phyloP scores from a whole-genome alignment of 2,329 filamentous ascomycete genomes.

The Nemania abortiva region DNA sequence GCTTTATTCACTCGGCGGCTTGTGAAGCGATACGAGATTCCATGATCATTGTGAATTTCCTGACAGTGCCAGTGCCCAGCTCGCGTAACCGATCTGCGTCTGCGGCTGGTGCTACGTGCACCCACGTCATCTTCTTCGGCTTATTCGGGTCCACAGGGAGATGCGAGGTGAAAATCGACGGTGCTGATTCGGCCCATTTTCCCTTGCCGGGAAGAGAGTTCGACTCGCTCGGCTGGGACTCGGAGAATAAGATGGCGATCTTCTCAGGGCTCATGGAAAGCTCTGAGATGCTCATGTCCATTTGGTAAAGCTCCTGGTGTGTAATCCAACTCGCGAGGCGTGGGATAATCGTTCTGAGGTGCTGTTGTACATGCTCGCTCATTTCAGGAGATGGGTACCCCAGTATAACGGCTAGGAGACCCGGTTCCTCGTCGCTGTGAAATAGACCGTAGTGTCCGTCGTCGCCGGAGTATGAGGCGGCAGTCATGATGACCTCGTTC shows the following conservation, averaged over 20 bases:
- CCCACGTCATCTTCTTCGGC: slow-evolving; percentile 22
- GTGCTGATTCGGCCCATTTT: slow-evolving; percentile 18
- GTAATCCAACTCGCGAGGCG: slow-evolving; percentile 22
- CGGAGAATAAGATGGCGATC: slow-evolving; percentile 26
- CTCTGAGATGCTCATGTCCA: slow-evolving; percentile 11
- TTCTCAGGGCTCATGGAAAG: slow-evolving; percentile 18
- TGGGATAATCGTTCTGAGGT: not conserved
- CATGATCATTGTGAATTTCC: slow-evolving; percentile 26
- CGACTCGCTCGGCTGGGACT: slow-evolving; percentile 13
- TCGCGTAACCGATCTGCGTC: slow-evolving; percentile 15
- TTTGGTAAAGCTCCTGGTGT: slow-evolving; percentile 20
- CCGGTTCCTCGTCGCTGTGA: slow-evolving; percentile 34
- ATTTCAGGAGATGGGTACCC: slow-evolving; percentile 18
- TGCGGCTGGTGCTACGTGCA: slow-evolving; percentile 30
- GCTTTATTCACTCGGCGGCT: slow-evolving; percentile 6
- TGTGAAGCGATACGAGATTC: slow-evolving; percentile 23
- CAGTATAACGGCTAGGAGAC: slow-evolving; percentile 26
- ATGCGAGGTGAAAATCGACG: not conserved
- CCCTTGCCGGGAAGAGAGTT: slow-evolving; percentile 29
- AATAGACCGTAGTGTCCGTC: slow-evolving; percentile 25
- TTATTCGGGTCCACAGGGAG: not conserved
- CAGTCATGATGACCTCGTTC: slow-evolving; percentile 6
- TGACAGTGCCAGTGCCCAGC: slow-evolving; percentile 12
- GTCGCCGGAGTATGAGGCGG: slow-evolving; percentile 15
- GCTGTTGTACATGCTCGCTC: not conserved